Conservation (phyloP, 2,329 filamentous ascomycete genomes). For the Raffaelea arxii region DNA sequence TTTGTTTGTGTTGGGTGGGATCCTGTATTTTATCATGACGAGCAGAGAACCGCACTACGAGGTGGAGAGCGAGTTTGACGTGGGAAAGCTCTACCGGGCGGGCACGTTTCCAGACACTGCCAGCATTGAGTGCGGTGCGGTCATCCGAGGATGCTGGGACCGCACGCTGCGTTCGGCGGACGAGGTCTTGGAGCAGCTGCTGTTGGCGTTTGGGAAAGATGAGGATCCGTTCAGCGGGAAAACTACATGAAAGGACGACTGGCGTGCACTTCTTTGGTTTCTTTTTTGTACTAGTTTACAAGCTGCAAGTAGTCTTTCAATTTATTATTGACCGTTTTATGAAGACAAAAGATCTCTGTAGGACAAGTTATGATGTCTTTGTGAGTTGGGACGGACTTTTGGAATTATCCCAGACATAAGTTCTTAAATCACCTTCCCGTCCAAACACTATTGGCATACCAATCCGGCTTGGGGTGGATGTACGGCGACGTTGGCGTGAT, state of each 20-base stretch:
- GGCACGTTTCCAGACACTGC: not conserved
- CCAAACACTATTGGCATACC: too few species aligned
- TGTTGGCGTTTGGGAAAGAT: not conserved
- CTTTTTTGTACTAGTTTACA: too few species aligned
- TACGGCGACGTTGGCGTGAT: not conserved
- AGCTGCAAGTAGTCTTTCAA: too few species aligned
- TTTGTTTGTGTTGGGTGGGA: not conserved
- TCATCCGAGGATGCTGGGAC: not conserved
- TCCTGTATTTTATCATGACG: not conserved
- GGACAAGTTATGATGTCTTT: too few species aligned
- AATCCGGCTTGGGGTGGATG: not conserved
- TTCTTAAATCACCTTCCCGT: too few species aligned
- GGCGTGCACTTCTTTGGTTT: too few species aligned
- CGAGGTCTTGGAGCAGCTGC: not conserved
- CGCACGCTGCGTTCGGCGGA: not conserved
- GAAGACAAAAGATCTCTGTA: too few species aligned
- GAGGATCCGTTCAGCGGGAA: not conserved
- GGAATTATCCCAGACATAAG: too few species aligned
- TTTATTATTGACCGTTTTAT: too few species aligned
- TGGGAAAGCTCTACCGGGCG: not conserved
- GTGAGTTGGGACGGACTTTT: too few species aligned
- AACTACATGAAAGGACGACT: too few species aligned
- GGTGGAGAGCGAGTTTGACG: not conserved
- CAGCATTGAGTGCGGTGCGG: not conserved
- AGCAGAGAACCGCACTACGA: not conserved